Evolutionary conservation across 2,329 filamentous ascomycete species (phyloP).

Genomic region (Hyphodiscus sp.): DNA sequence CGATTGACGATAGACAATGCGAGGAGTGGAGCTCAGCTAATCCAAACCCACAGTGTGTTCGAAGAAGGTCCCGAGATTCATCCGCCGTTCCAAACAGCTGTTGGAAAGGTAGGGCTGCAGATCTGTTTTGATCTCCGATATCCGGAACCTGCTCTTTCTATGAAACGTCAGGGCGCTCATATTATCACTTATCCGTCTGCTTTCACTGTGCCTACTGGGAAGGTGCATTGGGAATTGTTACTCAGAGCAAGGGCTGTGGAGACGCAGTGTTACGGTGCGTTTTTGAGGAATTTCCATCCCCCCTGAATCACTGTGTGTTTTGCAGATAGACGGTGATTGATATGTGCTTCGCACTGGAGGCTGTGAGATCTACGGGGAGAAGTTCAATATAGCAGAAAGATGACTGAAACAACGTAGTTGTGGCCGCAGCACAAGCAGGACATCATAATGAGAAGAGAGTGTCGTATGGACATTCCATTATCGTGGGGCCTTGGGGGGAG

Average conservation of each 20-base stretch:
- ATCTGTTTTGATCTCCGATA: constrained; percentile 17
- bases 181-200: constrained; percentile 14
- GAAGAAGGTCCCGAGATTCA: constrained; percentile 12
- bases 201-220: constrained; percentile 13
- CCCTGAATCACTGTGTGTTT: too few relatives aligned
- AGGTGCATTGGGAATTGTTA: constrained; percentile 12
- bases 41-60: constrained; percentile 1
- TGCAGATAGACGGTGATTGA: too few relatives aligned
- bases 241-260: constrained; percentile 14
- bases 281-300: too few relatives aligned
- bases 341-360: too few relatives aligned
- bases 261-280: constrained; percentile 8
- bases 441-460: constrained; percentile 10
- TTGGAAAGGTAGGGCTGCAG: constrained; percentile 9
- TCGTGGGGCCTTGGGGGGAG: constrained; percentile 14
- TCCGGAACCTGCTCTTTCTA: constrained; percentile 10
- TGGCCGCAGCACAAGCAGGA: constrained; percentile 14
- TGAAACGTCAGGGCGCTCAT: constrained; percentile 12
- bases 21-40: too few relatives aligned
- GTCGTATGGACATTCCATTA: constrained; percentile 13
- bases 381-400: too few relatives aligned
- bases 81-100: constrained; percentile 8
- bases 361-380: too few relatives aligned
- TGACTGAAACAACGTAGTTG: not conserved
- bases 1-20: not conserved